Base-by-base conservation (phyloP, 164 flowering plant genomes). In the Santalum album region DNA sequence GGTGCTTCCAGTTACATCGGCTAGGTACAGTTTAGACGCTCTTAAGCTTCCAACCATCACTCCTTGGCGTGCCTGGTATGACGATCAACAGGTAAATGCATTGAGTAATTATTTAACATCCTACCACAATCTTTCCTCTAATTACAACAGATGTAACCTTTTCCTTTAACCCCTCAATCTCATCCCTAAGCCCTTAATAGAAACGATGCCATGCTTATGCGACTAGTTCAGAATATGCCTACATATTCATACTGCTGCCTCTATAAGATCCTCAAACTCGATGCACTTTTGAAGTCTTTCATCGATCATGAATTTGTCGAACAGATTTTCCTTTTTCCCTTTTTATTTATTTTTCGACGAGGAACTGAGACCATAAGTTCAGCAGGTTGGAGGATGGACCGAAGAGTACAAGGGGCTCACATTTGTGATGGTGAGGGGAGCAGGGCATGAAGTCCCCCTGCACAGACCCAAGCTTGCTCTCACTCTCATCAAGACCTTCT, bases 61-160 rank as follows among this genome's bases (percentile, higher is more conserved):
- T 51, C 90, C 90, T n/a, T 92, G 91, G 91, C 81, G 61, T 56
- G 80, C 97, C 55, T 92, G 99, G 99, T 92, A 92, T 49, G 86
- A 78, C 51, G 86, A 89, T 55, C 94, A 91, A 25, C 86, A 87
- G 98, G 98, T 91, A 42, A 38, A 38, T 15, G 14, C 14, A 11
- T 12, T 32, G 36, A 32, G 10, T 32, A 32, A 32, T 32, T 32
- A 12, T 32, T 32, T 32, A 6, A 12, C 12, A 32, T n/a, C n/a
- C n/a, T n/a, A n/a, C n/a, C n/a, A n/a, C 34, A 29, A 29, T 29
- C 34, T 29, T 29, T 29, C n/a, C n/a, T n/a, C n/a, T n/a, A n/a
- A n/a, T n/a, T n/a, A n/a, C n/a, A n/a, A n/a, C n/a, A n/a, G n/a
- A n/a, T n/a, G n/a, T n/a, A n/a, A n/a, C n/a, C n/a, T n/a, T n/a